These are phyloP conservation scores for Kuraishia borneana DNA, from an alignment of 805 yeast genomes.

Conservation along the genomic window DNA sequence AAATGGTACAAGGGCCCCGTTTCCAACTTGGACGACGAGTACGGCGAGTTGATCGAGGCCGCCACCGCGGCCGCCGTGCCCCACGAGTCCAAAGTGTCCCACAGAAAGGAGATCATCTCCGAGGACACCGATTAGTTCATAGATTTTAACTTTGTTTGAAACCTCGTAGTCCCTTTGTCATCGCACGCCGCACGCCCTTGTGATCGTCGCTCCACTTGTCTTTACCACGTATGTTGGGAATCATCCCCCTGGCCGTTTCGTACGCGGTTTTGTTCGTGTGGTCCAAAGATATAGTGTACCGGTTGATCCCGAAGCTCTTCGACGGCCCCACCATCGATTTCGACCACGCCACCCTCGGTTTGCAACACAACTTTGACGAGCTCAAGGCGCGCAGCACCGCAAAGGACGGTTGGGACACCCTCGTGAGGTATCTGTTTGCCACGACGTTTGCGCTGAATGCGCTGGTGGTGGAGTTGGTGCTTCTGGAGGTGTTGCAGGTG, in stretches of 20 bases:
- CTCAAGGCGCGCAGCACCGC: neutral
- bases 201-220: neutral
- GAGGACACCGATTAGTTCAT: no score
- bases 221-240: constrained; percentile 4
- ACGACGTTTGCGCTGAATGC: constrained; percentile 14
- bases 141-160: no score
- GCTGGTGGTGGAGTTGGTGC: constrained; percentile 15
- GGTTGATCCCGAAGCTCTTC: constrained; percentile 7
- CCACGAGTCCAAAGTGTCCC: neutral
- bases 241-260: constrained; percentile 6
- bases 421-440: neutral
- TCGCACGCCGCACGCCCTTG: no score
- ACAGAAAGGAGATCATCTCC: neutral
- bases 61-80: neutral
- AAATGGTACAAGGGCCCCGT: constrained; percentile 49
- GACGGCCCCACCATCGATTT: constrained; percentile 4
- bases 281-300: constrained; percentile 4
- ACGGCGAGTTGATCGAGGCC: constrained; percentile 9
- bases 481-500: constrained; percentile 15
- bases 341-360: constrained; percentile 5
- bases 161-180: no score
- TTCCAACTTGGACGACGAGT: constrained; percentile 29
- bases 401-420: neutral
- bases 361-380: constrained; percentile 1
- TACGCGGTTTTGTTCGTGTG: constrained; percentile 3